Base-by-base conservation (phyloP, 208 protist species). In the Leishmania tarentolae region DNA sequence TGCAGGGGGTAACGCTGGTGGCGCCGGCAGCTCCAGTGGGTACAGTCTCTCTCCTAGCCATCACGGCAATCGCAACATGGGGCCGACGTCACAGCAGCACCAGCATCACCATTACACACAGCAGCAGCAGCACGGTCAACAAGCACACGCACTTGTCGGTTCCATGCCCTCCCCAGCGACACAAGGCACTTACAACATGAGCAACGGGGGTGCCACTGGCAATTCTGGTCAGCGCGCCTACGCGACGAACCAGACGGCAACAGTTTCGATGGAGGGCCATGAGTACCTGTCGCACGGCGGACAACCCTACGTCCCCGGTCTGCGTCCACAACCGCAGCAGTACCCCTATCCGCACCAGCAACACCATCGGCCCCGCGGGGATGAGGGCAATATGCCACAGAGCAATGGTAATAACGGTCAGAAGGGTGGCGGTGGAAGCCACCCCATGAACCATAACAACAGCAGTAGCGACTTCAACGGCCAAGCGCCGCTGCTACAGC, bases 271-370 rank as follows among this genome's bases (percentile, higher is more conserved):
- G 78, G 69, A 73, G 40, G 40, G 69, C 28, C 7, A 28, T 31
- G 35, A 57, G 56, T 35, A 56, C 79, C 42, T 21, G 42, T 6
- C 24, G 17, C 53, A 73, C 24, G n/a, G 44, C 21, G 46, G 42
- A 19, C 44, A 73, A 11, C 31, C 6, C 69, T 52, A 52, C 13
- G 69, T 21, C 40, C 44, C 40, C 19, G 44, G 28, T 53, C 28
- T n/a, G 21, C 44, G 69, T 61, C 76, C 71, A 19, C 68, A 87
- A 31, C 82, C 83, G 74, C 79, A 86, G 28, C 75, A 86, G 79
- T 65, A 73, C 37, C 65, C 63, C 3, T 61, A 75, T 15, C 46
- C 71, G 75, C 65, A 75, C 15, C n/a, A 68, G 76, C 50, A 73
- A 53, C 52, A 84, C 24, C 52, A 59, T 19, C 46, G 7, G 19